These are phyloP conservation scores for Hirschfeldia incana DNA, from an alignment of 345 rosid genomes.

Conservation along the genomic window DNA sequence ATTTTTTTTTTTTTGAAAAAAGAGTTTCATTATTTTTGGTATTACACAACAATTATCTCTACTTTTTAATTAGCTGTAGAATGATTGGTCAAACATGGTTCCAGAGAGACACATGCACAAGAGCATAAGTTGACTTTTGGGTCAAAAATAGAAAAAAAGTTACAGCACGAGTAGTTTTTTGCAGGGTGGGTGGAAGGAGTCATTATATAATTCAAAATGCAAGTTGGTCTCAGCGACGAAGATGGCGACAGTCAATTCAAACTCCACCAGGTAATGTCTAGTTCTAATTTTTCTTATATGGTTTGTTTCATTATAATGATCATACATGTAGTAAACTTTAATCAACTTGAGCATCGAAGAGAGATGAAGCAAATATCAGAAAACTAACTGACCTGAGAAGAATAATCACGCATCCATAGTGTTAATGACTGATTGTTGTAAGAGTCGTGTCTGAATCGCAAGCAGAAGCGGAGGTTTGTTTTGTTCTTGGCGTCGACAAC, in stretches of 20 bases:
- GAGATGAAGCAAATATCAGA: not conserved
- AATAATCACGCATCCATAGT: not conserved
- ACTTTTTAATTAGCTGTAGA: not conserved
- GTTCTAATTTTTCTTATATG: not conserved
- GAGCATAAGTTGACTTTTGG: not conserved
- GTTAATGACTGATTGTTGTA: too few relatives aligned
- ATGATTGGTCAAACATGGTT: not conserved
- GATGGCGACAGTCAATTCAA: not conserved
- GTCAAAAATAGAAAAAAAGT: too few relatives aligned
- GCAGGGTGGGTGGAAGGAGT: too few relatives aligned
- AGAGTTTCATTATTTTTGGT: not conserved
- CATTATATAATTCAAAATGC: not conserved
- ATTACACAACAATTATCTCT: not conserved
- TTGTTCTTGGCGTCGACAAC: constrained; percentile 39
- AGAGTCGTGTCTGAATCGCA: constrained; percentile 11
- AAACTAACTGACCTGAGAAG: not conserved
- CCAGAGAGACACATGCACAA: not conserved
- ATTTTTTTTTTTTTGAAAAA: too few relatives aligned
- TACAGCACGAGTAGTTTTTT: too few relatives aligned
- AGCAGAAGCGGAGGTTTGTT: constrained; percentile 12
- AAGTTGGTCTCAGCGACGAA: not conserved
- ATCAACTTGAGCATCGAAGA: not conserved
- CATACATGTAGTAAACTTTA: not conserved
- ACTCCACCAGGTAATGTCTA: not conserved
- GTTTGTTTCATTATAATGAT: not conserved